These are phyloP conservation scores for Detonula confervacea DNA, from an alignment of 352 stramenopile genomes.

Conservation along the genomic window DNA sequence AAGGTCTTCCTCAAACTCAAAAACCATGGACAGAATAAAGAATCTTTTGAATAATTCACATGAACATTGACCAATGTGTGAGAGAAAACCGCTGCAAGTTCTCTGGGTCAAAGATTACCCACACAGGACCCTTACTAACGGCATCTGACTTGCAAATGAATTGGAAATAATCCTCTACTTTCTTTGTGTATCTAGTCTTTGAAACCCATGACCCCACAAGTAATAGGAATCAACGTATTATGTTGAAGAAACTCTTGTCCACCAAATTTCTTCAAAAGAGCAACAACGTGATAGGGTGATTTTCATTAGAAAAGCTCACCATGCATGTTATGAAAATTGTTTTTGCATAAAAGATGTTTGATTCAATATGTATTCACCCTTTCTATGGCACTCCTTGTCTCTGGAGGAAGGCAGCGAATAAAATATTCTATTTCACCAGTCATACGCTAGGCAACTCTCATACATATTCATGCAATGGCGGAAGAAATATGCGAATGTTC, in stretches of 20 bases:
- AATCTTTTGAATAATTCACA: constrained; percentile 6
- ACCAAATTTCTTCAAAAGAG: constrained; percentile 30
- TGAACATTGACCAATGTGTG: constrained; percentile 59
- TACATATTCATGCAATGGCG: constrained; percentile 55
- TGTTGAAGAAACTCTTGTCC: constrained; percentile 23
- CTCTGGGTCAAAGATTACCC: constrained; percentile 37
- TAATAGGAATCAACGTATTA: constrained; percentile 30
- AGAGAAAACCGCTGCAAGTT: constrained; percentile 46
- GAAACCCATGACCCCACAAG: constrained; percentile 48
- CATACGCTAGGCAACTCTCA: constrained; percentile 30
- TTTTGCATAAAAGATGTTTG: background rate
- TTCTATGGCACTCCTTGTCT: constrained; percentile 13
- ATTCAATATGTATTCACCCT: background rate
- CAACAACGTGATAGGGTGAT: constrained; percentile 42
- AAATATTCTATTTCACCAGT: constrained; percentile 6
- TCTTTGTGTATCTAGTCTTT: constrained; percentile 41
- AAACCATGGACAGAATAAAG: background rate
- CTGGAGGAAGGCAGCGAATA: constrained; percentile 4
- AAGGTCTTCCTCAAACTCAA: background rate
- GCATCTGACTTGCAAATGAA: background rate
- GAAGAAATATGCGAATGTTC: constrained; percentile 37
- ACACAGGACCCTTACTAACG: constrained; percentile 37
- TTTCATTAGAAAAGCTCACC: constrained; percentile 48
- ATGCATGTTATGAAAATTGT: constrained; percentile 47
- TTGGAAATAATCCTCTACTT: constrained; percentile 26